Conservation (phyloP, 768 basidiomycete genomes). For the Phylloporus sp. region DNA sequence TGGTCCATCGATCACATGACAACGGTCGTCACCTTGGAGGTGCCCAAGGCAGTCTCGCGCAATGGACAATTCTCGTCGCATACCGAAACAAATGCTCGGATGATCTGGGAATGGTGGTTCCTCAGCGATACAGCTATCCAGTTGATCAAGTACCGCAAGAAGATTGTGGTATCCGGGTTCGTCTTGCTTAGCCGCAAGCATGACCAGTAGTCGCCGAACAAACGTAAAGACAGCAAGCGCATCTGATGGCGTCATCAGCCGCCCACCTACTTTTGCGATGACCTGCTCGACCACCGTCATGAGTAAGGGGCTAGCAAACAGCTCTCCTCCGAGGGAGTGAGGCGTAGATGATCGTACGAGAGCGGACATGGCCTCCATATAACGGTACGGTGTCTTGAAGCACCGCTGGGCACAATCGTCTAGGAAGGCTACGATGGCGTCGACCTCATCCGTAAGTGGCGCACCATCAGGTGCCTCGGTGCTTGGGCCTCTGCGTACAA, state of each 20-base stretch:
- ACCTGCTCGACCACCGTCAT: conserved; percentile 80
- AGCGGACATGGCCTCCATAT: conserved; percentile 64
- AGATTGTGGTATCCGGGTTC: conserved; percentile 35
- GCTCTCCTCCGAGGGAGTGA: conserved; percentile 22
- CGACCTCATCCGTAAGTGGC: conserved; percentile 50
- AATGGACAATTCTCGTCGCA: conserved; percentile 43
- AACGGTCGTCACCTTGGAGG: conserved; percentile 15
- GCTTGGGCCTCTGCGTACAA: conserved; percentile 30
- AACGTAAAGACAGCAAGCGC: conserved; percentile 59
- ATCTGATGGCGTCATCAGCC: conserved; percentile 54
- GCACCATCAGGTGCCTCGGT: conserved; percentile 49
- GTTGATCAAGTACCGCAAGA: conserved; percentile 28
- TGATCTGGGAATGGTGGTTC: conserved; percentile 32
- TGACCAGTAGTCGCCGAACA: conserved; percentile 56
- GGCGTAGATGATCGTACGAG: conserved; percentile 22
- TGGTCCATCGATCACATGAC: not conserved
- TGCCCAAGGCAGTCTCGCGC: conserved; percentile 34
- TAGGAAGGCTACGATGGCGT: conserved; percentile 59
- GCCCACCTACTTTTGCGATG: conserved; percentile 55
- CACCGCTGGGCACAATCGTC: conserved; percentile 86
- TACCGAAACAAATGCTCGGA: conserved; percentile 34
- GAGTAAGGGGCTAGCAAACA: conserved; percentile 66
- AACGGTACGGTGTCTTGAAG: conserved; percentile 77
- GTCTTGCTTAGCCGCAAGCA: conserved; percentile 50
- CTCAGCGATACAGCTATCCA: conserved; percentile 33